Evolutionary conservation across 2,329 filamentous ascomycete species (phyloP).

Genomic region (Anisogramma anomala): DNA sequence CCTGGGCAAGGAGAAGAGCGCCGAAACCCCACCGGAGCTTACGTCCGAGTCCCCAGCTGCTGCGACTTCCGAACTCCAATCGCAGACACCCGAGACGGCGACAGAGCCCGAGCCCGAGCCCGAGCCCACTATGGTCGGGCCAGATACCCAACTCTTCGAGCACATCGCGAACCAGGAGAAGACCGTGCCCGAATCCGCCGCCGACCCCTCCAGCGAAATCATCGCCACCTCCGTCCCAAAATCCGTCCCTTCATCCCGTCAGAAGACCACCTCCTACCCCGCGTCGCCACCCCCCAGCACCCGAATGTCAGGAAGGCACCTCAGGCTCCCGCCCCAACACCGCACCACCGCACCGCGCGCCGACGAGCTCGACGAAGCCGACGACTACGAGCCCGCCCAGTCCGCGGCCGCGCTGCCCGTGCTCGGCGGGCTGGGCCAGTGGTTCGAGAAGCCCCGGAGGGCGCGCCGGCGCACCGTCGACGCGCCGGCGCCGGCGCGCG

Average conservation of each 20-base stretch:
- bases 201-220: neutral
- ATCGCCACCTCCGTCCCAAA: no score
- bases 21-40: neutral
- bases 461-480: slow-evolving; percentile 38
- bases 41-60: no score
- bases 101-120: no score
- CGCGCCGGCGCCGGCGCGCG: no score
- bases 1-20: neutral
- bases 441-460: slow-evolving; percentile 36
- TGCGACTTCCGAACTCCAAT: neutral
- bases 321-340: slow-evolving; percentile 18
- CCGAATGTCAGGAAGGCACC: slow-evolving; percentile 12
- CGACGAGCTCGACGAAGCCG: slow-evolving; percentile 2
- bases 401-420: slow-evolving; percentile 34
- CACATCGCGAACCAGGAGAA: no score
- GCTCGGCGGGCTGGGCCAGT: slow-evolving; percentile 34
- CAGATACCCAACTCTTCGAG: slow-evolving; percentile 5
- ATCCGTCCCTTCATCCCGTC: no score
- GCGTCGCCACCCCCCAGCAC: no score
- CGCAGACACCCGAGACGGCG: no score
- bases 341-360: slow-evolving; percentile 3
- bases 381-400: slow-evolving; percentile 23
- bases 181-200: neutral
- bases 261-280: no score
- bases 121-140: neutral